Evolutionary conservation across 306 rosid species (phyloP), one percentile per base, ranked within the genome.

Genomic region (Acacia melanoxylon): DNA sequence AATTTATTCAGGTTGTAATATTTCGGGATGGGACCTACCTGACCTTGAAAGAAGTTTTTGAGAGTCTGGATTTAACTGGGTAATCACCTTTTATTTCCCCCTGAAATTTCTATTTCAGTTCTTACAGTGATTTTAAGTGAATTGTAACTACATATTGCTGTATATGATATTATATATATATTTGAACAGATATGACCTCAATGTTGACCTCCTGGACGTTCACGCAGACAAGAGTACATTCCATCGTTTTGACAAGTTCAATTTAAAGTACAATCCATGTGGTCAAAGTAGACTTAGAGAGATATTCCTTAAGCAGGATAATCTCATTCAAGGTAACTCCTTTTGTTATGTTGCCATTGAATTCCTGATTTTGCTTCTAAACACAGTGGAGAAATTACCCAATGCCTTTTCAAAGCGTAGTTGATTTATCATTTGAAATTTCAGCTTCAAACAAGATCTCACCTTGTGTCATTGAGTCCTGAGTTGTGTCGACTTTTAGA

Each of bases 141-240:
- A 52, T 51, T 70, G 70, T 81, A 10, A 56, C 41, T 41, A 20
- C 73, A 27, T 27, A 25, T 51, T 66, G 14, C 35, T n/a, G 59
- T 46, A 33, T 29, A 12, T 86, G 65, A 80, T 78, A 14, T 81
- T 44, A 75, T 42, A 22, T 56, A 19, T 10, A 10, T 10, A 25
- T 84, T 54, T 84, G 83, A 25, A 76, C 93, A 91, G 96, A 86
- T 86, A 91, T 51, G 96, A 91, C 85, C 88, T 91, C 63, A 91
- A 91, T 85, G 96, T 91, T 75, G 93, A 91, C 89, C 96, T 91
- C 75, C 83, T 91, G 87, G 96, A 91, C 88, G 96, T 91, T 84
- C 96, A 91, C 75, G 96, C 96, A 75, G 96, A 91, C 92, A 91
- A 91, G 86, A 91, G 96, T 81, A 91, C 93, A 33, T 91, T 91